phyloP scores from a whole-genome alignment of 2,329 filamentous ascomycete genomes.

The Hortaea werneckii region DNA sequence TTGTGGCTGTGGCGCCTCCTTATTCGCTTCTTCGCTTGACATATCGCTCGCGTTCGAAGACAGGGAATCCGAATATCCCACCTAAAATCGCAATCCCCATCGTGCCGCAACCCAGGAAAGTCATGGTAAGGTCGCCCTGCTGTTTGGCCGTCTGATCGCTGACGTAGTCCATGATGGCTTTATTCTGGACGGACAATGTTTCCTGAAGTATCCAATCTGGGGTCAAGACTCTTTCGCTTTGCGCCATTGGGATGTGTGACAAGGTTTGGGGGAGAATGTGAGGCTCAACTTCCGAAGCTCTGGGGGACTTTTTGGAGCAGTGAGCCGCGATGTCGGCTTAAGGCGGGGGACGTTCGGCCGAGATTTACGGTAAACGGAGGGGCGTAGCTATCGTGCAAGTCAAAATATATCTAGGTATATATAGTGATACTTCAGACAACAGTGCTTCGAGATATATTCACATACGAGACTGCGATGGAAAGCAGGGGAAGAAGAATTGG shows the following conservation, averaged over 20 bases:
- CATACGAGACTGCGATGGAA: too few relatives aligned
- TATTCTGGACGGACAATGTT: conserved; percentile 17
- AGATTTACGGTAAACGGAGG: too few relatives aligned
- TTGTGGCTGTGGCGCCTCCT: conserved; percentile 31
- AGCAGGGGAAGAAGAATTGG: too few relatives aligned
- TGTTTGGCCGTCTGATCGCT: conserved; percentile 5
- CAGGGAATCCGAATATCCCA: conserved; percentile 66
- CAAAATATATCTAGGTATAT: too few relatives aligned
- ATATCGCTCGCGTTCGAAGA: conserved; percentile 31
- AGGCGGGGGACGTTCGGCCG: too few relatives aligned
- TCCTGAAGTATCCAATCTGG: conserved; percentile 23
- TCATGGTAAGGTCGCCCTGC: conserved; percentile 51
- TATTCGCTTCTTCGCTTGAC: conserved; percentile 22
- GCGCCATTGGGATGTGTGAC: not conserved
- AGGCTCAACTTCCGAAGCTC: not conserved
- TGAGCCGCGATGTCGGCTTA: too few relatives aligned
- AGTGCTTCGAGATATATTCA: too few relatives aligned
- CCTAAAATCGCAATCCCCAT: conserved; percentile 79
- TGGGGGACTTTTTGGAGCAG: too few relatives aligned
- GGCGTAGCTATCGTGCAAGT: too few relatives aligned
- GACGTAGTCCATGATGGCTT: conserved; percentile 14
- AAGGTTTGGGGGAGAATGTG: not conserved
- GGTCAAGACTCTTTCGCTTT: conserved; percentile 12
- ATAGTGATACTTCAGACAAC: too few relatives aligned
- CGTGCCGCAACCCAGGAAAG: conserved; percentile 76